Base-by-base conservation (phyloP, 306 rosid genomes). In the Vigna radiata region DNA sequence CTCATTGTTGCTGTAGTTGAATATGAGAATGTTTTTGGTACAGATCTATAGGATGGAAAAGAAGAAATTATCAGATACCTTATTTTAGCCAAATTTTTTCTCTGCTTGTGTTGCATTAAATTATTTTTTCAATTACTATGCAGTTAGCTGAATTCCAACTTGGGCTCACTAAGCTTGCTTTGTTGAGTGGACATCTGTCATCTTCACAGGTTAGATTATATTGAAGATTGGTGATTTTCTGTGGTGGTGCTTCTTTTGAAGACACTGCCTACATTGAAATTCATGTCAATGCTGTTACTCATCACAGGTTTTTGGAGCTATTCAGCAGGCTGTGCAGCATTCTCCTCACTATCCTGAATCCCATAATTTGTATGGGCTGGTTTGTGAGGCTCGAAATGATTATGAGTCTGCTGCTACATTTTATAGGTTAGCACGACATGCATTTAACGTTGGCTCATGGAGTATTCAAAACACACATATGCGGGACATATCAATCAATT, bases 111-210 rank as follows among this genome's bases (percentile, higher is more conserved):
- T 68, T 69, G 55, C 50, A 50, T 68, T 54, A 14, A 73, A 68
- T 46, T 41, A 14, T 29, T 31, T 53, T 72, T 41, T 73, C 43
- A 48, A 61, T 70, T 77, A 63, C 47, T 67, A 39, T 86, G 87
- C 90, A 94, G 98, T 86, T 94, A 85, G 90, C 93, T 39, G 96
- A 94, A 82, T 94, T 94, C 72, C 98, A 94, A 88, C 84, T 94
- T 73, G 98, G 98, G 53, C 97, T 94, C 23, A 81, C 93, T 39
- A 88, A 89, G 91, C 97, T 94, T 82, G 96, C 98, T 83, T 82
- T 89, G 81, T 79, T 64, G 72, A 86, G 95, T 16, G 97, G 93
- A 33, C 85, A 94, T 85, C 90, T 94, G 70, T 89, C 93, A 70
- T 90, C 96, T 74, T 78, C 97, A 47, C 96, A 85, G 98, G 98